A percentile compares a stretch with the other conserved stretches of the same genome.
Conservation (phyloP, 495 filamentous ascomycete species). For the Penicillium daleae region DNA sequence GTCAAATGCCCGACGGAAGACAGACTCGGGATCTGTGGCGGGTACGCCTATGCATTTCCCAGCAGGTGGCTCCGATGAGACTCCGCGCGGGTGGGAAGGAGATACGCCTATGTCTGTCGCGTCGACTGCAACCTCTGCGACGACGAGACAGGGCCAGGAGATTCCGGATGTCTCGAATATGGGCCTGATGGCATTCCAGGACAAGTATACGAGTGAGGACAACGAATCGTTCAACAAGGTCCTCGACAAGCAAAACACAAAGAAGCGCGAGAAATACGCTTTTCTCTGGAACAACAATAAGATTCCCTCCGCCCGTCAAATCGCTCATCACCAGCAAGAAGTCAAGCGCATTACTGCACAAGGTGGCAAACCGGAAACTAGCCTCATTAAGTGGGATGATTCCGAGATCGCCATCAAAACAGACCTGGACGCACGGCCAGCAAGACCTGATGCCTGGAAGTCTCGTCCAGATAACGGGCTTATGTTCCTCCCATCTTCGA, state of each 20-base stretch:
- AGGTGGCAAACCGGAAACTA: conserved; percentile 50
- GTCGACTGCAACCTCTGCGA: conserved; percentile 43
- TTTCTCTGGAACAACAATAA: conserved; percentile 92
- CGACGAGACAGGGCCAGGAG: conserved; percentile 37
- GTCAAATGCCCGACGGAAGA: conserved; percentile 38
- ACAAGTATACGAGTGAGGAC: conserved; percentile 94
- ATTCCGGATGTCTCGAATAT: conserved; percentile 76
- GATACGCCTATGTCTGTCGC: conserved; percentile 70
- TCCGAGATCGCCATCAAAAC: conserved; percentile 57
- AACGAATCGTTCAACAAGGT: conserved; percentile 95
- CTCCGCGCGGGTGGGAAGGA: conserved; percentile 50
- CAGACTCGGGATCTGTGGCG: conserved; percentile 33
- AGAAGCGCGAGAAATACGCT: conserved; percentile 75
- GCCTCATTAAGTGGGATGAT: conserved; percentile 23
- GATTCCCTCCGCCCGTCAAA: conserved; percentile 81
- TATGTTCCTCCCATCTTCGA: conserved; percentile 76
- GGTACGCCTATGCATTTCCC: conserved; percentile 34
- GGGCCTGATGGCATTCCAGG: conserved; percentile 81
- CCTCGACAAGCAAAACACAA: conserved; percentile 87
- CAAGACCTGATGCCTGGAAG: conserved; percentile 79
- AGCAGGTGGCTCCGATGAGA: conserved; percentile 54
- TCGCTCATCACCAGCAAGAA: conserved; percentile 76
- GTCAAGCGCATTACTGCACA: conserved; percentile 59
- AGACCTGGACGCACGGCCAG: conserved; percentile 67
- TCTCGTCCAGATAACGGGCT: conserved; percentile 75